Base-by-base conservation (phyloP, 164 flowering plant genomes). In the Tetracentron sinense region DNA sequence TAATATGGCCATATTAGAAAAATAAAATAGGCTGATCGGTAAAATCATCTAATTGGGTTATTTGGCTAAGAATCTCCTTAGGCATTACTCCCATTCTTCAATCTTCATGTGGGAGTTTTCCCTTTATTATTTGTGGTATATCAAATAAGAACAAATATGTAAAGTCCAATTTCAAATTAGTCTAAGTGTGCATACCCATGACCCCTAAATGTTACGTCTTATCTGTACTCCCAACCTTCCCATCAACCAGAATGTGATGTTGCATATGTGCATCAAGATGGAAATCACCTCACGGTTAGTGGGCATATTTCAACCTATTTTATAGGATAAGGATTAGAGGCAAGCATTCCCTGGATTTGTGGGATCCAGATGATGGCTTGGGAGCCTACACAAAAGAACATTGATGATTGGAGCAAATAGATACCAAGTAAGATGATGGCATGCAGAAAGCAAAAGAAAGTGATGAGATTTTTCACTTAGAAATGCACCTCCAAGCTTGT, bases 351-450 rank as follows among this genome's bases (percentile, higher is more conserved):
- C 88, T 75, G 15, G 84, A 69, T 53, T 84, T 84, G 74, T 84
- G 88, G 14, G 88, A 86, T 3, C 88, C 88, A 66, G 86, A 82
- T 38, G 88, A 84, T 51, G 88, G 88, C 72, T 84, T 84, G 33
- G 88, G 85, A 17, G 88, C 85, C 85, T 84, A 60, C 42, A 70
- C 8, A 54, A 28, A 19, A 33, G 14, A 60, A 38, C 7, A 17
- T 1, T 16, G 42, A 10, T 20, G 51, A 23, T 12, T 12, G 1
- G 30, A 27, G 0, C 1, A 10, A 28, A 27, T 0, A 31, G 7
- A 30, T 16, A 12, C 17, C 6, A 28, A 42, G 21, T 6, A 0
- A 26, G 10, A 16, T 12, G 7, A 6, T 14, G 20, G 1, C 42
- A 0, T 11, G 57, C 15, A 26, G 2, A 23, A 14, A 50, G 22